Evolutionary conservation across 352 stramenopile species (phyloP).

Genomic region (Globisporangium acanthophoron): DNA sequence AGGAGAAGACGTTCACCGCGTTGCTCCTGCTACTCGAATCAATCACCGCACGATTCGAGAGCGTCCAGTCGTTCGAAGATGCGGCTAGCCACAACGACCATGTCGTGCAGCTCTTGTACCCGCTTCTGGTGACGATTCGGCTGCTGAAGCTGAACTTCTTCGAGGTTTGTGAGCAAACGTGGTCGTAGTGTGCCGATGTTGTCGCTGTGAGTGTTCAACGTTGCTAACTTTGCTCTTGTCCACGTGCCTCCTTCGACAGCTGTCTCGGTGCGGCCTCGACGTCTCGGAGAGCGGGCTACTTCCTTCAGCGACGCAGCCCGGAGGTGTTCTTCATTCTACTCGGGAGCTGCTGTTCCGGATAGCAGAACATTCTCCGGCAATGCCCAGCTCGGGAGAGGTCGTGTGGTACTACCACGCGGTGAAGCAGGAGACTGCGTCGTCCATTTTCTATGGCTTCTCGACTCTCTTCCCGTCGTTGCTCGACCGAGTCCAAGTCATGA

Average conservation of each 20-base stretch:
- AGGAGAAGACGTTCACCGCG: constrained; percentile 61
- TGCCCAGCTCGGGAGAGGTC: constrained; percentile 26
- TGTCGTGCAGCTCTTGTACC: constrained; percentile 57
- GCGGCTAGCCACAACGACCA: constrained; percentile 12
- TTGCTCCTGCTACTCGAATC: constrained; percentile 49
- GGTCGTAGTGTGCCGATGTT: not conserved
- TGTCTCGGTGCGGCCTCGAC: constrained; percentile 65
- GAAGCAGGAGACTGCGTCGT: constrained; percentile 70
- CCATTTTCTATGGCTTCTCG: constrained; percentile 80
- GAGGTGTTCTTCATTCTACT: constrained; percentile 45
- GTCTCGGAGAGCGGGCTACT: constrained; percentile 50
- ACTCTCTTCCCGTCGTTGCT: constrained; percentile 75
- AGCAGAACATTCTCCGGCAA: constrained; percentile 37
- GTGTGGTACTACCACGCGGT: constrained; percentile 73
- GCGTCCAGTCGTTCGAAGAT: constrained; percentile 6
- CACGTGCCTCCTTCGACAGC: constrained; percentile 23
- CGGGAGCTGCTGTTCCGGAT: constrained; percentile 69
- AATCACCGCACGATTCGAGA: constrained; percentile 26
- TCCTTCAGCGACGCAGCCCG: constrained; percentile 23
- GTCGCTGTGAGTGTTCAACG: not conserved
- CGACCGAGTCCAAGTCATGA: constrained; percentile 78
- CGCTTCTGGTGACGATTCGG: constrained; percentile 61
- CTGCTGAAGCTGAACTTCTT: constrained; percentile 88
- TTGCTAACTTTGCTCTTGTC: not conserved
- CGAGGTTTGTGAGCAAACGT: constrained; percentile 38